A percentile compares a stretch with the other conserved stretches of the same genome.
Conservation (phyloP, 1,284 basidiomycete genomes). For the Gymnopus androsaceus region DNA sequence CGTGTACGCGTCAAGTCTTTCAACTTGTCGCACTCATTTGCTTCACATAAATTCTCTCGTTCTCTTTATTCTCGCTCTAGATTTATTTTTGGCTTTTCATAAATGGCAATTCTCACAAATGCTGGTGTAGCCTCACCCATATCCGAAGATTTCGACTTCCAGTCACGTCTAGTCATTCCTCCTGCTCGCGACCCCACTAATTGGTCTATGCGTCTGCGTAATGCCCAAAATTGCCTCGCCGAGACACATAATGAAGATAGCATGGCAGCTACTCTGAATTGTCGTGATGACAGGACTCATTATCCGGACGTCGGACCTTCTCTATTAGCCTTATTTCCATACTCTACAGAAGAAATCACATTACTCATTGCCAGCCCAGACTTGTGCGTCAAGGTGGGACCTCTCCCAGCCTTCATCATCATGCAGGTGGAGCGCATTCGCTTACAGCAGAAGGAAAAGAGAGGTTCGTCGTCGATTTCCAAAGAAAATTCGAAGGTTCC, state of each 20-base stretch:
- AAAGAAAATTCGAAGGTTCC: too few species aligned
- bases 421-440: neutral
- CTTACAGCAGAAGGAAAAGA: neutral
- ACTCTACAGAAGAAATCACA: neutral
- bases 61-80: too few species aligned
- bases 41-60: too few species aligned
- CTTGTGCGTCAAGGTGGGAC: neutral
- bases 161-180: neutral
- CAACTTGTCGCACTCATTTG: too few species aligned
- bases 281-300: neutral
- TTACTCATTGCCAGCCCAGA: neutral
- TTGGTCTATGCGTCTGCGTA: neutral
- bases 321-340: neutral
- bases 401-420: neutral
- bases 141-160: conserved; percentile 1
- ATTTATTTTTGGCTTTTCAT: neutral
- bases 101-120: neutral
- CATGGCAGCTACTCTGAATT: neutral
- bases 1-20: too few species aligned
- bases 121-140: neutral
- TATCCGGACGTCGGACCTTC: neutral
- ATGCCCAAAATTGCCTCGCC: neutral
- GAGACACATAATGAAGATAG: neutral
- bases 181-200: neutral
- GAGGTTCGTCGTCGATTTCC: neutral